Percentiles rank a stretch among this genome's conserved stretches.
phyloP scores from a whole-genome alignment of 163 green algal genomes.

The Scenedesmus sp. region DNA sequence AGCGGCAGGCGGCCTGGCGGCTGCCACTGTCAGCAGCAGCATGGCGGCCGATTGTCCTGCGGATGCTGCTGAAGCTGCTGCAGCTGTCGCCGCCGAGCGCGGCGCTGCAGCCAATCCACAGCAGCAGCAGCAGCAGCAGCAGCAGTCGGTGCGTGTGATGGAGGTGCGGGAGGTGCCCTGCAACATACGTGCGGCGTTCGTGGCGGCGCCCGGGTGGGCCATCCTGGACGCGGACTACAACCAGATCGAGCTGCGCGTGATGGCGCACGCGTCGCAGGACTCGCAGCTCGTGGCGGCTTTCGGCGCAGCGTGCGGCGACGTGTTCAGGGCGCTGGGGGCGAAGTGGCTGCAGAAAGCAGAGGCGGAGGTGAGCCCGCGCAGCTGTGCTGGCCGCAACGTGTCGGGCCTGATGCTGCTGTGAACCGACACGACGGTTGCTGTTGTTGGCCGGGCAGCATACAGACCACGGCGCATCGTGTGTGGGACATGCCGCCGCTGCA shows the following conservation, averaged over 20 bases:
- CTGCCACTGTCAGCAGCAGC: not conserved
- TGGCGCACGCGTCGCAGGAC: conserved; percentile 91
- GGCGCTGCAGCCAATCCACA: too few species aligned
- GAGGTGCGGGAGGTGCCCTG: conserved; percentile 43
- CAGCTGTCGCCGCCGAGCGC: too few species aligned
- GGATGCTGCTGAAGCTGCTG: not conserved
- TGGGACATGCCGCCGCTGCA: too few species aligned
- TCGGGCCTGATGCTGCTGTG: too few species aligned
- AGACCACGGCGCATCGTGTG: too few species aligned
- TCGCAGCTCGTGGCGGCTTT: conserved; percentile 74
- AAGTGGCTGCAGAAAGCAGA: conserved; percentile 66
- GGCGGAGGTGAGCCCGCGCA: not conserved
- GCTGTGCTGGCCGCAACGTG: not conserved
- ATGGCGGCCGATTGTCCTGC: not conserved
- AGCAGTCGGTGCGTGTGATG: conserved; percentile 6
- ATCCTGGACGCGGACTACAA: conserved; percentile 87
- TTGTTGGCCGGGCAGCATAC: too few species aligned
- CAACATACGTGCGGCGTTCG: conserved; percentile 71
- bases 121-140: not conserved
- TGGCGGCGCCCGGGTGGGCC: conserved; percentile 64
- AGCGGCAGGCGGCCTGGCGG: not conserved
- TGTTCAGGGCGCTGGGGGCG: conserved; percentile 80
- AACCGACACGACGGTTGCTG: too few species aligned
- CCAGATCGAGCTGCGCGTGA: conserved; percentile 87
- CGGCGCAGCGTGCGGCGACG: conserved; percentile 63